These are phyloP conservation scores for Lanmaoa rubissima DNA, from an alignment of 768 basidiomycete species.

Conservation along the genomic window DNA sequence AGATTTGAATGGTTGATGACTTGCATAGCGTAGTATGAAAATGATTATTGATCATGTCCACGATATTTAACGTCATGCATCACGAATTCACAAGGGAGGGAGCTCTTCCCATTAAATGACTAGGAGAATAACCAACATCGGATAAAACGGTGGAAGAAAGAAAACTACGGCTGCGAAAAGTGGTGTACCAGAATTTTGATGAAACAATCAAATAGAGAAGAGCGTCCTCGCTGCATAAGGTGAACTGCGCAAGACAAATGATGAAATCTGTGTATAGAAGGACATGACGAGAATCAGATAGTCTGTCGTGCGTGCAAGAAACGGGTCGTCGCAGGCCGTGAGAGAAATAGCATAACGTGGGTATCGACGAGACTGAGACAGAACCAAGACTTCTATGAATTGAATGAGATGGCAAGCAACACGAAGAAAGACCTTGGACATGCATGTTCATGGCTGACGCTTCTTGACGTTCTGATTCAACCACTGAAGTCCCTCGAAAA, in stretches of 20 bases:
- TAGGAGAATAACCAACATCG: constrained; percentile 17
- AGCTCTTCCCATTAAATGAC: constrained; percentile 25
- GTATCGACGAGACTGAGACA: constrained; percentile 29
- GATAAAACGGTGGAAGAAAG: constrained; percentile 5
- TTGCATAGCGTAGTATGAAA: background rate
- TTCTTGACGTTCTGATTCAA: constrained; percentile 97
- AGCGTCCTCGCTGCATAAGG: constrained; percentile 17
- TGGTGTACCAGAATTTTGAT: constrained; percentile 12
- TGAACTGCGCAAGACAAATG: constrained; percentile 29
- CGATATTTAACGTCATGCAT: constrained; percentile 11
- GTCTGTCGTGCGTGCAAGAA: constrained; percentile 37
- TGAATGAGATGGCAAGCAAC: constrained; percentile 26
- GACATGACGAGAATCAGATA: constrained; percentile 33
- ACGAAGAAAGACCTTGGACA: constrained; percentile 12
- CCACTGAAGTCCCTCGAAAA: constrained; percentile 98
- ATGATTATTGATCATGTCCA: constrained; percentile 17
- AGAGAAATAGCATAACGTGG: constrained; percentile 35
- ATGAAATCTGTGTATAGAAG: constrained; percentile 13
- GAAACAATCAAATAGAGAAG: constrained; percentile 11
- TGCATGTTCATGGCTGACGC: constrained; percentile 60
- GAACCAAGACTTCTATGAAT: constrained; percentile 17
- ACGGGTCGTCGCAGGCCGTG: constrained; percentile 34
- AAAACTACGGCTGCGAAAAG: constrained; percentile 16
- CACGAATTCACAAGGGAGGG: constrained; percentile 23
- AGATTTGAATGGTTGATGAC: background rate